These are phyloP conservation scores for Pythium sukuiense DNA, from an alignment of 352 stramenopile species.

Conservation along the genomic window DNA sequence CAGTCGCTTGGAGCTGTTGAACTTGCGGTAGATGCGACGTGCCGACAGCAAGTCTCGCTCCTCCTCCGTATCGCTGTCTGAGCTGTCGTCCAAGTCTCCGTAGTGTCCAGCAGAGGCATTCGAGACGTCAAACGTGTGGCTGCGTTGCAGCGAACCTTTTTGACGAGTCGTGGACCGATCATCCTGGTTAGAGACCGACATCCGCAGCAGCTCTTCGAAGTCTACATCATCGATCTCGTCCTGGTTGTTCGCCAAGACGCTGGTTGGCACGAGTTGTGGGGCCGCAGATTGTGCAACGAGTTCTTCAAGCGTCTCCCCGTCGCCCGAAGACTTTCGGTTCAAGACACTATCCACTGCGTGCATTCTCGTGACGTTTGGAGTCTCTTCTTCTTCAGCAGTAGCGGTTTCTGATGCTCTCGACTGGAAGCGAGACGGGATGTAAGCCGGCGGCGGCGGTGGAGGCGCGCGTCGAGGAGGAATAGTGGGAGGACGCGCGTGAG, in stretches of 20 bases:
- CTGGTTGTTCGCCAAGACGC: constrained; percentile 11
- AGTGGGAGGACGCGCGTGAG: not conserved
- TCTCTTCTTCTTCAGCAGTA: constrained; percentile 2
- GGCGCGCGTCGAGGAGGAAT: not conserved
- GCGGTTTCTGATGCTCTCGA: constrained; percentile 5
- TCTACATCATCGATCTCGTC: constrained; percentile 24
- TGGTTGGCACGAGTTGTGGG: not conserved
- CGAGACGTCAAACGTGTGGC: constrained; percentile 16
- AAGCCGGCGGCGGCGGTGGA: constrained; percentile 18
- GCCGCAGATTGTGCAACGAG: not conserved
- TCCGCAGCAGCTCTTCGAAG: constrained; percentile 28
- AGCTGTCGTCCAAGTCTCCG: constrained; percentile 24
- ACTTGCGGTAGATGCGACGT: constrained; percentile 25
- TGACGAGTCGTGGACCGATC: not conserved
- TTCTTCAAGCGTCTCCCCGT: constrained; percentile 11
- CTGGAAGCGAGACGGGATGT: constrained; percentile 31
- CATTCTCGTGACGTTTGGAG: not conserved
- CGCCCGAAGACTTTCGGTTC: constrained; percentile 5
- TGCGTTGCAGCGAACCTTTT: constrained; percentile 4
- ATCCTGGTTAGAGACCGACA: constrained; percentile 23
- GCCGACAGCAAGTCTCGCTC: constrained; percentile 28
- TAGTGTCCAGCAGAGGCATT: constrained; percentile 10
- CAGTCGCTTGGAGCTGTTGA: constrained; percentile 50
- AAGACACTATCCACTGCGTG: not conserved
- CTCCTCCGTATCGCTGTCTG: constrained; percentile 21